These are phyloP conservation scores for Diaporthe sp. DNA, from an alignment of 2,329 filamentous ascomycete genomes.

Conservation along the genomic window DNA sequence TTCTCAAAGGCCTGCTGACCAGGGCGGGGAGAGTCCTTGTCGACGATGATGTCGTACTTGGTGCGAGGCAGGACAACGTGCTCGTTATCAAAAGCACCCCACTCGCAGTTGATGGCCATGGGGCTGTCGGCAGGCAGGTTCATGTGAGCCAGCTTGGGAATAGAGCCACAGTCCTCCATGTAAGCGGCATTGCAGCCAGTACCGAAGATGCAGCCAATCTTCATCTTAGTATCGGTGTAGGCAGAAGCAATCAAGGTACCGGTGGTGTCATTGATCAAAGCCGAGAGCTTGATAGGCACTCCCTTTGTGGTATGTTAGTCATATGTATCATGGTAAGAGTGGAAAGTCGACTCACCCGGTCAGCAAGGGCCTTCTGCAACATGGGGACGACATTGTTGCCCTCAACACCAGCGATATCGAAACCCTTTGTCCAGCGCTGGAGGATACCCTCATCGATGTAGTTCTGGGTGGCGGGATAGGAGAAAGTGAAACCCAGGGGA, in stretches of 20 bases:
- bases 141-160: conserved; percentile 94
- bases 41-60: conserved; percentile 87
- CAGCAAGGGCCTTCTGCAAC: conserved; percentile 83
- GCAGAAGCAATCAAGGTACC: conserved; percentile 96
- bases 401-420: conserved; percentile 93
- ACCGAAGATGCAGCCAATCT: conserved; percentile 97
- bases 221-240: conserved; percentile 95
- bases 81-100: conserved; percentile 96
- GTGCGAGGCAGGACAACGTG: conserved; percentile 89
- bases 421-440: conserved; percentile 97
- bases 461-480: conserved; percentile 92
- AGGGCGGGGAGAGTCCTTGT: conserved; percentile 91
- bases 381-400: conserved; percentile 91
- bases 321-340: conserved; percentile 38
- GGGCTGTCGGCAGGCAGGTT: conserved; percentile 86
- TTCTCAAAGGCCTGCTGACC: conserved; percentile 98
- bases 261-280: conserved; percentile 97
- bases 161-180: conserved; percentile 92
- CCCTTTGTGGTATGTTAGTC: conserved; percentile 64
- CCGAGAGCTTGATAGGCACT: conserved; percentile 92
- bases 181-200: conserved; percentile 99
- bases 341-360: conserved; percentile 64
- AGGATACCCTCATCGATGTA: conserved; percentile 94
- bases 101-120: conserved; percentile 98
- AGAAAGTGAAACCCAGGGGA: conserved; percentile 95